Evolutionary conservation across 495 filamentous ascomycete species (phyloP).

Genomic region (Aspergillus sclerotiicarbonarius): DNA sequence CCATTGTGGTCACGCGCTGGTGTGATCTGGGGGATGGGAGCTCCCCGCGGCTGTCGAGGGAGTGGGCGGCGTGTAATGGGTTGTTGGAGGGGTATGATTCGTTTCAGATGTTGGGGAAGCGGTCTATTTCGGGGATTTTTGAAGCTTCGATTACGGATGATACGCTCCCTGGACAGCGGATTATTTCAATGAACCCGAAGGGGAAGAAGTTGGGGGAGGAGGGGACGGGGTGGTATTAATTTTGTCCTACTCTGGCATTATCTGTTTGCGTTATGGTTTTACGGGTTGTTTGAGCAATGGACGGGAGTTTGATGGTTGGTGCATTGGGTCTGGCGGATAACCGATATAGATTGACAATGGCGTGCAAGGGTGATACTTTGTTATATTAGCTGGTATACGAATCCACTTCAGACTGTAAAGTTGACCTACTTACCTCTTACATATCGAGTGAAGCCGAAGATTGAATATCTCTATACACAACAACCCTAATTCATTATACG

Average conservation of each 20-base stretch:
- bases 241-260: not conserved
- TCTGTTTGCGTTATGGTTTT: not conserved
- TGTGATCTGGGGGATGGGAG: conserved; percentile 56
- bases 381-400: too few relatives aligned
- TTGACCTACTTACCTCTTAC: too few relatives aligned
- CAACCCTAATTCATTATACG: too few relatives aligned
- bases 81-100: conserved; percentile 44
- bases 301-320: not conserved
- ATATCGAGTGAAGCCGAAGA: too few relatives aligned
- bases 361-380: too few relatives aligned
- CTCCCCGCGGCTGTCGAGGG: conserved; percentile 31
- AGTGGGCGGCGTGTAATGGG: conserved; percentile 54
- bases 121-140: conserved; percentile 56
- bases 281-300: too few relatives aligned
- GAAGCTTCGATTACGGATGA: conserved; percentile 52
- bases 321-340: not conserved
- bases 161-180: conserved; percentile 53
- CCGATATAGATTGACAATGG: too few relatives aligned
- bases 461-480: too few relatives aligned
- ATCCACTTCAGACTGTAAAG: too few relatives aligned
- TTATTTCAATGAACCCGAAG: conserved; percentile 55
- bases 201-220: conserved; percentile 45
- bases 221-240: conserved; percentile 51
- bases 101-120: conserved; percentile 47
- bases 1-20: conserved; percentile 60